Percentiles rank a stretch among this genome's conserved stretches.
phyloP scores from a whole-genome alignment of 495 filamentous ascomycete genomes.

The Amphirosellinia nigrospora region DNA sequence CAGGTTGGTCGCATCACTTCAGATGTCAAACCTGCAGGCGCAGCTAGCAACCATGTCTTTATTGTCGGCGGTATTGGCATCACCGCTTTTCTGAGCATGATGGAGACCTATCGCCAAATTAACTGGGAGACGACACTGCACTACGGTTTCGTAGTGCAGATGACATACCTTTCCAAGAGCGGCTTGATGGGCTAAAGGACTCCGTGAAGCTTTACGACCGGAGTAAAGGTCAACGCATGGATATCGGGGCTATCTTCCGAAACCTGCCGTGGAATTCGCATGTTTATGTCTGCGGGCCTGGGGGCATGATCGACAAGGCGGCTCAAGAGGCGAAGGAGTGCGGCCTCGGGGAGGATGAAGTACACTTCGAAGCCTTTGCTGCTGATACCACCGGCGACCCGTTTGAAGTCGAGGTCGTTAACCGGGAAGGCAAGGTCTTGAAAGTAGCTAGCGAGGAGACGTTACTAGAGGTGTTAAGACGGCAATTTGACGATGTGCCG shows the following conservation, averaged over 20 bases:
- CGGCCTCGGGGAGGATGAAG: slow-evolving; percentile 50
- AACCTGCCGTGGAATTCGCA: slow-evolving; percentile 53
- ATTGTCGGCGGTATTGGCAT: slow-evolving; percentile 60
- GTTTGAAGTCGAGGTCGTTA: slow-evolving; percentile 57
- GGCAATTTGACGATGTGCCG: slow-evolving; percentile 49
- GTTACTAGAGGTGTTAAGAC: slow-evolving; percentile 49
- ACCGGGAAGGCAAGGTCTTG: slow-evolving; percentile 36
- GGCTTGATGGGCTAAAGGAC: slow-evolving; percentile 42
- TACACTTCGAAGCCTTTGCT: slow-evolving; percentile 63
- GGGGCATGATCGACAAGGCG: slow-evolving; percentile 56
- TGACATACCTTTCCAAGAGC: slow-evolving; percentile 54
- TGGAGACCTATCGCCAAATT: slow-evolving; percentile 44
- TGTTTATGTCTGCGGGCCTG: slow-evolving; percentile 62
- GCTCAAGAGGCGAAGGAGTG: slow-evolving; percentile 39
- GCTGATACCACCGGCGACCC: slow-evolving; percentile 59
- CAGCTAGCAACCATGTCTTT: slow-evolving; percentile 57
- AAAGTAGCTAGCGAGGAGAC: slow-evolving; percentile 51
- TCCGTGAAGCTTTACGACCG: slow-evolving; percentile 54
- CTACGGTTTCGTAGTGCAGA: slow-evolving; percentile 51
- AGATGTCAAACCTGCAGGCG: slow-evolving; percentile 39
- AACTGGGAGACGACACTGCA: slow-evolving; percentile 54
- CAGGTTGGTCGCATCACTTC: slow-evolving; percentile 50
- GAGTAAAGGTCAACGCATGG: slow-evolving; percentile 52
- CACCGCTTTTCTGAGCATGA: slow-evolving; percentile 54
- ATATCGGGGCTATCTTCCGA: slow-evolving; percentile 49